Percentiles rank a stretch among this genome's conserved stretches.
Evolutionary conservation across 2,329 filamentous ascomycete species (phyloP).

Genomic region (Didymella sp.): DNA sequence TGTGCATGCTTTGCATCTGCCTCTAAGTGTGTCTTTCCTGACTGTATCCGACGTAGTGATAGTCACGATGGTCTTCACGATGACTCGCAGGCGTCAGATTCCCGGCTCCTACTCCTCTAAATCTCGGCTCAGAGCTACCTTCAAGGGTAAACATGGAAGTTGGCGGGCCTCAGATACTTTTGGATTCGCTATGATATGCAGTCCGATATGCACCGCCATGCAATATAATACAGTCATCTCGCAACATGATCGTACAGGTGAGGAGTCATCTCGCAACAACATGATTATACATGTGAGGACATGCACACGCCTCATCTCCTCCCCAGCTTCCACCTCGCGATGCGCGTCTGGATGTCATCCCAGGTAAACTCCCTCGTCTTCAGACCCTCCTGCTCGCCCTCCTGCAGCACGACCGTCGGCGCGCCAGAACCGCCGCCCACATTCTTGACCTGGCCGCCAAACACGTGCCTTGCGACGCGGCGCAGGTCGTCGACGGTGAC

Average conservation of each 20-base stretch:
- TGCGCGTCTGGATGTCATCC: conserved; percentile 88
- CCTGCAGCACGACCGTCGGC: conserved; percentile 93
- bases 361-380: conserved; percentile 74
- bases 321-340: conserved; percentile 83
- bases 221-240: conserved; percentile 3
- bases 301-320: conserved; percentile 48
- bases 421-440: conserved; percentile 79
- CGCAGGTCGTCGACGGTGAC: conserved; percentile 82
- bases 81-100: background rate
- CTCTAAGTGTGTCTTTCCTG: background rate
- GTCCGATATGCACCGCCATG: background rate
- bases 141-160: too few species aligned
- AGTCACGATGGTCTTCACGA: background rate
- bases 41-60: background rate
- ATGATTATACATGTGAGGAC: background rate
- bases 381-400: conserved; percentile 77
- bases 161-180: too few species aligned
- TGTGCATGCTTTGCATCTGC: too few species aligned
- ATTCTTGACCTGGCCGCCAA: conserved; percentile 79
- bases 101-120: too few species aligned
- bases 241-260: background rate
- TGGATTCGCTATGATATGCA: too few species aligned
- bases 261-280: too few species aligned
- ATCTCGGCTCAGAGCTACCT: too few species aligned
- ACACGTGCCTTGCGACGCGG: conserved; percentile 78